Conservation (phyloP, 129 eudicot species). For the Arctium lappa region DNA sequence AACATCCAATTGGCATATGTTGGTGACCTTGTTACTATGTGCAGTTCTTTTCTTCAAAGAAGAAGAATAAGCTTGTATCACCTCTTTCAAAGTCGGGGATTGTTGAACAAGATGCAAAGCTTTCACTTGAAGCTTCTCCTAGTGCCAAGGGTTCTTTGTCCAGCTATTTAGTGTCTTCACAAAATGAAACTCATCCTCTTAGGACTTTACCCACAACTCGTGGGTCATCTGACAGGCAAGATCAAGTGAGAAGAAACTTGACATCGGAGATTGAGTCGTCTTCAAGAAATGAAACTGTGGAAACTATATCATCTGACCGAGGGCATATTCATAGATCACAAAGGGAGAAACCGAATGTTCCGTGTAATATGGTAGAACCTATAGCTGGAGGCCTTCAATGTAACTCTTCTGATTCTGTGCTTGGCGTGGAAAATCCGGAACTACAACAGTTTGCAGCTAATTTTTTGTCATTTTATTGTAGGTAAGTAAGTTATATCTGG, state of each 20-base stretch:
- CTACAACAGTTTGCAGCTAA: constrained; percentile 68
- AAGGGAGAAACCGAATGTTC: background rate
- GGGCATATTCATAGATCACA: constrained; percentile 19
- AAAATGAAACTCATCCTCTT: constrained; percentile 33
- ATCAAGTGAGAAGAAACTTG: constrained; percentile 65
- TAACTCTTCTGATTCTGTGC: constrained; percentile 11
- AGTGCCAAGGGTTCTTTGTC: constrained; percentile 76
- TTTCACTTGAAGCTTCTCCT: constrained; percentile 60
- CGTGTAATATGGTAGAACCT: constrained; percentile 15
- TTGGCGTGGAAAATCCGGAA: constrained; percentile 39
- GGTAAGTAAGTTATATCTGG: constrained; percentile 40
- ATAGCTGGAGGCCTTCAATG: constrained; percentile 6
- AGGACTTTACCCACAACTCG: constrained; percentile 30
- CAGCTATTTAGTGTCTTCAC: constrained; percentile 57
- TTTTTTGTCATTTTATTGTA: constrained; percentile 77
- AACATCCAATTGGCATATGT: background rate
- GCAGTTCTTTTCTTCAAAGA: constrained; percentile 82
- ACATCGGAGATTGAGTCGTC: constrained; percentile 47
- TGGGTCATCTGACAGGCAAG: constrained; percentile 37
- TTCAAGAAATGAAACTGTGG: constrained; percentile 26
- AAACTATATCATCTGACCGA: constrained; percentile 6
- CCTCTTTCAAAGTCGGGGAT: constrained; percentile 46
- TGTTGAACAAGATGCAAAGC: constrained; percentile 49
- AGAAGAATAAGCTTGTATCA: constrained; percentile 57
- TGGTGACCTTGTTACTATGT: constrained; percentile 23